Percentiles rank a stretch among this genome's conserved stretches.
Evolutionary conservation across 2,329 filamentous ascomycete species (phyloP).

Genomic region (Onygena corvina): DNA sequence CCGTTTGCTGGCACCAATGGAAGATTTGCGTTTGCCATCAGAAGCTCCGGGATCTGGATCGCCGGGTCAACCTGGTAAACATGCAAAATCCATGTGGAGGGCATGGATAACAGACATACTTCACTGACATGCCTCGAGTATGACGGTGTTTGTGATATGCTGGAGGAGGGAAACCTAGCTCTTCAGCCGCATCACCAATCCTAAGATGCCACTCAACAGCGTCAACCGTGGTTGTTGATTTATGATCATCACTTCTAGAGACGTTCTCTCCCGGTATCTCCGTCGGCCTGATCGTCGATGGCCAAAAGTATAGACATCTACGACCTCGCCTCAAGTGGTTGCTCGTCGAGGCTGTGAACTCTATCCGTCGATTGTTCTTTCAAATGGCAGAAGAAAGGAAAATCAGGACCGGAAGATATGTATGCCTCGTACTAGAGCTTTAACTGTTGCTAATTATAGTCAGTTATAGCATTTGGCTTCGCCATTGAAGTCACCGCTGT

Average conservation of each 20-base stretch:
- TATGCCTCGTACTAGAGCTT: too few relatives aligned
- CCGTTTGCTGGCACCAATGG: constrained; percentile 5
- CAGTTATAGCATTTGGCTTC: too few relatives aligned
- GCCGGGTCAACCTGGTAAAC: neutral
- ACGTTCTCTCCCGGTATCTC: neutral
- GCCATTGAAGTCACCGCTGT: too few relatives aligned
- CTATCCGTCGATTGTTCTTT: too few relatives aligned
- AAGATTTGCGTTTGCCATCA: neutral
- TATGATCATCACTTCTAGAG: neutral
- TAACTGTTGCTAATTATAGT: too few relatives aligned
- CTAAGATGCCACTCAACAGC: neutral
- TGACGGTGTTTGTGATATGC: neutral
- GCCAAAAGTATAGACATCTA: too few relatives aligned
- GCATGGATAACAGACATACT: too few relatives aligned
- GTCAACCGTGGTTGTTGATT: neutral
- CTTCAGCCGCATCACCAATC: neutral
- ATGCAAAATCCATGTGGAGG: neutral
- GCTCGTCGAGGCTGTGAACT: too few relatives aligned
- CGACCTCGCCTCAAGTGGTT: too few relatives aligned
- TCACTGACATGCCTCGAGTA: neutral
- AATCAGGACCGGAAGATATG: too few relatives aligned
- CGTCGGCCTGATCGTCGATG: neutral
- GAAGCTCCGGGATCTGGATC: neutral
- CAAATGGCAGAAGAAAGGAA: too few relatives aligned
- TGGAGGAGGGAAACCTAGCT: neutral